Base-by-base conservation (phyloP, 495 filamentous ascomycete species). In the Xylaria palmicola region DNA sequence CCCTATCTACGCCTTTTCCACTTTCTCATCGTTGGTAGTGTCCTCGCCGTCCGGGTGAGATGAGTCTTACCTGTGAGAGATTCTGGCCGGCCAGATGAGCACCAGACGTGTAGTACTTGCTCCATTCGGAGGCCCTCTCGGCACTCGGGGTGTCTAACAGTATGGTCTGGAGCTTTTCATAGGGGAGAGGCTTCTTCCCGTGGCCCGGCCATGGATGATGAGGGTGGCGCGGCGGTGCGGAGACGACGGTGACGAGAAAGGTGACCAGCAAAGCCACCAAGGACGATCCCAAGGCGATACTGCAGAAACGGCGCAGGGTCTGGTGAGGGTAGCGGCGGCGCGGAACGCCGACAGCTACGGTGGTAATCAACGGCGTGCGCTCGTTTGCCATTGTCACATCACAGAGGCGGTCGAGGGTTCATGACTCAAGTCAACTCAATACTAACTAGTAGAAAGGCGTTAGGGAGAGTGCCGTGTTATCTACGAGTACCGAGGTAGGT, bases 11-110 rank as follows among this genome's bases (percentile, higher is more conserved):
- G 4, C 24, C n/a, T 9, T 27, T n/a, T 39, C 30, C 13, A 7
- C 7, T 1, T 9, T 43, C 10, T 47, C 41, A 50, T 4, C 4
- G 6, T 12, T 17, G 20, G 10, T 17, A 34, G 12, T 20, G 13
- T n/a, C n/a, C n/a, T n/a, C n/a, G 3, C 30, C 22, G 19, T 6
- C 34, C n/a, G 30, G 32, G 36, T 27, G 10, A 56, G 29, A 17
- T 6, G 39, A 49, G 9, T 52, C 60, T 63, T 68, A 75, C 75
- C 68, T 79, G 76, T 56, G 86, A 90, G 45, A 88, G 80, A 66
- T 98, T 98, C 80, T 90, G 89, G 12, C 94, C 94, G 0, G 88
- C 90, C 30, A 98, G 78, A 79, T 98, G 94, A 1, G 90, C 83
- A 0, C 94, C 94, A 1, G 87, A 75, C 0, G 94, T 96, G 66